These are phyloP conservation scores for Leccinellum luteum DNA, from an alignment of 768 basidiomycete genomes.

Conservation along the genomic window DNA sequence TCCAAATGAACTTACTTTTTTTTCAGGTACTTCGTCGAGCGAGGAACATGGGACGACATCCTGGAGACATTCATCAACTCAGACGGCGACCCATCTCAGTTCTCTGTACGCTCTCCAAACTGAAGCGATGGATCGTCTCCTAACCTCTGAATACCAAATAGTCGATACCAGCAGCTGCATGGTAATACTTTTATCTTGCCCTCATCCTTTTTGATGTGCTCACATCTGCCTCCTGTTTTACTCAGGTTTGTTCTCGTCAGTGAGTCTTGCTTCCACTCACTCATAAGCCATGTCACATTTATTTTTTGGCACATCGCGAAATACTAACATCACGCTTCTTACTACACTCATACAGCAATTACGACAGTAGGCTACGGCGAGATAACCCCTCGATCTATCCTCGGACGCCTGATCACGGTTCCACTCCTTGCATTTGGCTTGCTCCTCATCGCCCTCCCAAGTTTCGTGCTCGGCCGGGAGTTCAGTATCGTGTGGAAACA, in stretches of 20 bases:
- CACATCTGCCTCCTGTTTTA: neutral
- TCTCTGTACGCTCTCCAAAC: conserved; percentile 48
- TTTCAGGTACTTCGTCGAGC: conserved; percentile 80
- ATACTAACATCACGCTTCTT: neutral
- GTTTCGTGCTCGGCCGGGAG: conserved; percentile 88
- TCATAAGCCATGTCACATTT: neutral
- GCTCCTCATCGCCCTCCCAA: conserved; percentile 85
- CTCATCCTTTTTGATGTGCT: neutral
- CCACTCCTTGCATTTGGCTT: conserved; percentile 87
- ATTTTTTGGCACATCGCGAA: neutral
- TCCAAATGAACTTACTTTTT: neutral
- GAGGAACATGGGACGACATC: conserved; percentile 84
- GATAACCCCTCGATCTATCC: conserved; percentile 81
- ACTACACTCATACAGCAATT: conserved; percentile 51
- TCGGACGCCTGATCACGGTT: conserved; percentile 83
- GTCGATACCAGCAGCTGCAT: conserved; percentile 74
- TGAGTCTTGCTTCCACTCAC: conserved; percentile 37
- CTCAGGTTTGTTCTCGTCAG: conserved; percentile 73
- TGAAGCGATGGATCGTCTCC: neutral
- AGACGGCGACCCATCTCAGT: conserved; percentile 81
- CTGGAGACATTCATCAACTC: conserved; percentile 80
- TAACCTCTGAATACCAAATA: conserved; percentile 19
- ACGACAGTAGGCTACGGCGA: conserved; percentile 92
- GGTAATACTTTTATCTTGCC: conserved; percentile 44
- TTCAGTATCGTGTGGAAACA: conserved; percentile 89